phyloP scores from a whole-genome alignment of 1,284 basidiomycete genomes.

The Cutaneotrichosporon dermatis region DNA sequence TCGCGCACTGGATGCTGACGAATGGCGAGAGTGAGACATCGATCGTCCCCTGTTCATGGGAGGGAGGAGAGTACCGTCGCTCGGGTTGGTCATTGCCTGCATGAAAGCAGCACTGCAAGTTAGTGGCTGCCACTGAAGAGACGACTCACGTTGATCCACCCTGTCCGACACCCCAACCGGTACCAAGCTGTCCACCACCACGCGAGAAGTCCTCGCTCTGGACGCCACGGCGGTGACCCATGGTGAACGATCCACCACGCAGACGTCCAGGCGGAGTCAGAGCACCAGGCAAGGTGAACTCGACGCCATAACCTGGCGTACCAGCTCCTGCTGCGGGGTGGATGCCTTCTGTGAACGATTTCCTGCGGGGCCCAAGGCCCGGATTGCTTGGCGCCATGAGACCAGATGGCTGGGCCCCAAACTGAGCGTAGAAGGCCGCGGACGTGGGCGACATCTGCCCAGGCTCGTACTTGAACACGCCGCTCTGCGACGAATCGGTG shows the following conservation, averaged over 20 bases:
- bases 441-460: slow-evolving; percentile 42
- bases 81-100: slow-evolving; percentile 40
- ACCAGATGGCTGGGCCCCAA: slow-evolving; percentile 18
- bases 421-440: slow-evolving; percentile 37
- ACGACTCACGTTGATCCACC: slow-evolving; percentile 44
- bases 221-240: slow-evolving; percentile 36
- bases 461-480: slow-evolving; percentile 31
- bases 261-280: slow-evolving; percentile 20
- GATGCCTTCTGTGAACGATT: slow-evolving; percentile 34
- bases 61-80: slow-evolving; percentile 43
- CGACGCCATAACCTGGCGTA: slow-evolving; percentile 45
- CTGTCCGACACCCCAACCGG: slow-evolving; percentile 41
- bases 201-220: slow-evolving; percentile 46
- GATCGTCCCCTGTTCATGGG: slow-evolving; percentile 34
- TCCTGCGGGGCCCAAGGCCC: slow-evolving; percentile 14
- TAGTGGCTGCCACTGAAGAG: slow-evolving; percentile 7
- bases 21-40: slow-evolving; percentile 38
- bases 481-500: slow-evolving; percentile 6
- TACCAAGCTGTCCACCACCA: slow-evolving; percentile 23
- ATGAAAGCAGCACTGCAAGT: slow-evolving; percentile 41
- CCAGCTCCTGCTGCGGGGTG: slow-evolving; percentile 44
- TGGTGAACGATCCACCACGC: slow-evolving; percentile 23
- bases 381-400: not conserved
- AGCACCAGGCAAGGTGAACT: slow-evolving; percentile 30
- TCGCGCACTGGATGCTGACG: slow-evolving; percentile 39